Evolutionary conservation across 2,329 filamentous ascomycete species (phyloP), one percentile per base, ranked within the genome.

Genomic region (Xylaria sp.): DNA sequence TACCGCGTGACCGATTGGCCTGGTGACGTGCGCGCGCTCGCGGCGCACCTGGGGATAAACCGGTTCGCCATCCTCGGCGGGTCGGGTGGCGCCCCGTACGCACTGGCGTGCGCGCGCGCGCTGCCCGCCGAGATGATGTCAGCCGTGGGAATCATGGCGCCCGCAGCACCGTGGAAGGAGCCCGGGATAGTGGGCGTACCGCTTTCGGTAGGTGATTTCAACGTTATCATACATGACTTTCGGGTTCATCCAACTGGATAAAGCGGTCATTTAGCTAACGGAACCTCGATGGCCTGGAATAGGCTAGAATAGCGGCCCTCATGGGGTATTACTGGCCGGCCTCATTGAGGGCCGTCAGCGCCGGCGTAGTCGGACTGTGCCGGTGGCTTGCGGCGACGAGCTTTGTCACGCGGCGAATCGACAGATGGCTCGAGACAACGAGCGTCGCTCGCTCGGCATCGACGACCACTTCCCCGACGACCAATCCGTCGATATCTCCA

Each of bases 31-130:
- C 63, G 70, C 15, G 69, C 71, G 3, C 68, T 76, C 2, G 74
- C 74, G 15, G 70, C 70, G 45, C 70, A 75, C 44, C 66, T 76
- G 1, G 51, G 57, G 0, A 25, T 72, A 11, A 36, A 53, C 10
- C 69, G 69, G 13, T 77, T 75, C 59, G 71, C 73, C 51, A 58
- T 74, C 11, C 55, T 75, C 27, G 74, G 73, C n/a, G 33, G 74
- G n/a, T 76, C 74, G 5, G 75, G 74, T 33, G 75, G 75, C 15
- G 70, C 56, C 7, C 75, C 75, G 3, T 75, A 74, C 50, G 74
- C 66, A 22, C 64, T 75, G 1, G 73, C 74, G 0, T 75, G 73
- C 62, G 56, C 57, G 15, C 56, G 55, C n/a, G 57, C 63, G 3
- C 27, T 65, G 55, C 63, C n/a, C 20, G 65, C 47, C 5, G 73